Percentiles rank a stretch among this genome's conserved stretches.
Evolutionary conservation across 2,329 filamentous ascomycete species (phyloP).

Genomic region (Nemania sp.): DNA sequence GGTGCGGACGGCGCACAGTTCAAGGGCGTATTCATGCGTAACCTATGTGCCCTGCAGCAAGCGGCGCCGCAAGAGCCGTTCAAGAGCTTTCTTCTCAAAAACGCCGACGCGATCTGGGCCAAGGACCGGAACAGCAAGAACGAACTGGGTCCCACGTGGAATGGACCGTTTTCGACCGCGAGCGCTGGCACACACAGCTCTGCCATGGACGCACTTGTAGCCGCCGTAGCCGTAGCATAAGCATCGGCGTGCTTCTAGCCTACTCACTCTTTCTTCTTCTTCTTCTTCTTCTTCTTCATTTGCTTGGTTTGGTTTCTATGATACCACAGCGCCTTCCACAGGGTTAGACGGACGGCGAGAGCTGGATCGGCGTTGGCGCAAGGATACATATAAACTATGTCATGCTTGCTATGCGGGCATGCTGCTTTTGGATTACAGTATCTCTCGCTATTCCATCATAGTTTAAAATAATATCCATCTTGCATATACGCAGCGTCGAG

Average conservation of each 20-base stretch:
- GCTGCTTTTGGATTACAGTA: not conserved
- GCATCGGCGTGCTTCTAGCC: constrained; percentile 8
- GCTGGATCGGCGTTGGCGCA: constrained; percentile 13
- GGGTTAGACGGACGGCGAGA: not conserved
- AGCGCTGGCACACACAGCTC: constrained; percentile 39
- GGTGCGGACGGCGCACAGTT: constrained; percentile 63
- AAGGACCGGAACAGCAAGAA: constrained; percentile 40
- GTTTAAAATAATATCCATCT: constrained; percentile 11
- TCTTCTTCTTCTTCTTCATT: no score
- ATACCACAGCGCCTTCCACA: constrained; percentile 16
- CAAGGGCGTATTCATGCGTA: constrained; percentile 72
- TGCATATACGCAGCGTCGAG: not conserved
- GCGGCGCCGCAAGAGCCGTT: constrained; percentile 52
- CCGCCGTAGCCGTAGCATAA: constrained; percentile 37
- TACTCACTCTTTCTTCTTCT: not conserved
- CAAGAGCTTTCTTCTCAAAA: constrained; percentile 43
- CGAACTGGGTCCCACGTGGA: constrained; percentile 39
- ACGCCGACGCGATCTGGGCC: constrained; percentile 43
- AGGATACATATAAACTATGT: not conserved
- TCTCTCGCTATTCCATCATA: constrained; percentile 5
- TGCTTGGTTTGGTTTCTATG: constrained; percentile 9
- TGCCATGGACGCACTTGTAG: constrained; percentile 39
- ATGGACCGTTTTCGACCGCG: constrained; percentile 37
- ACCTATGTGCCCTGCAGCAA: constrained; percentile 60
- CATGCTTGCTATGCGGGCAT: constrained; percentile 1